Conservation (phyloP, 176 grass and related monocot genomes). For the Hordeum marinum region DNA sequence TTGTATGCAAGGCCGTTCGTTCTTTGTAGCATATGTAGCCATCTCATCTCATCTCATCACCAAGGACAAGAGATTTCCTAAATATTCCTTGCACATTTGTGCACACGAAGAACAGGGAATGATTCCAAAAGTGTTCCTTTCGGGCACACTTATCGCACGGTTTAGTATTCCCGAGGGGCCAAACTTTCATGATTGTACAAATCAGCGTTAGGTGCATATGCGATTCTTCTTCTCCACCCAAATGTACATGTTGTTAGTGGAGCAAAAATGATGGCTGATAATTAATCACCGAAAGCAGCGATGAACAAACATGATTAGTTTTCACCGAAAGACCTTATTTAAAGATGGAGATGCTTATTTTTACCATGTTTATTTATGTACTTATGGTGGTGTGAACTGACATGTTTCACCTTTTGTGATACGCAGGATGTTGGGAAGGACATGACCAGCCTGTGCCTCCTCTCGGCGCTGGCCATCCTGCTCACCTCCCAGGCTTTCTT, state of each 20-base stretch:
- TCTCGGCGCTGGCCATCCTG: slow-evolving; percentile 46
- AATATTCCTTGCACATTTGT: slow-evolving; percentile 31
- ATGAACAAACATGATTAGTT: neutral
- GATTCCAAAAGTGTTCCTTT: slow-evolving; percentile 3
- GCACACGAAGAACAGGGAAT: slow-evolving; percentile 46
- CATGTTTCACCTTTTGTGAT: neutral
- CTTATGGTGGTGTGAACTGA: neutral
- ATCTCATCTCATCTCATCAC: neutral
- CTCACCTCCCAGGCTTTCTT: slow-evolving; percentile 60
- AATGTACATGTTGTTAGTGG: slow-evolving; percentile 35
- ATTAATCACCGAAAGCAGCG: slow-evolving; percentile 20
- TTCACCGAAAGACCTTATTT: neutral
- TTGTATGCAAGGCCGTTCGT: neutral
- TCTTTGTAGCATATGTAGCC: neutral
- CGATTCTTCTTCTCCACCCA: slow-evolving; percentile 28
- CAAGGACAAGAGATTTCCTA: neutral
- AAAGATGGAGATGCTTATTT: neutral
- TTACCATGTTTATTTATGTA: neutral
- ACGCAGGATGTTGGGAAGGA: slow-evolving; percentile 51
- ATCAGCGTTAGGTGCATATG: slow-evolving; percentile 32
- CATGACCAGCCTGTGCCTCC: slow-evolving; percentile 25
- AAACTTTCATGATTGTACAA: slow-evolving; percentile 45
- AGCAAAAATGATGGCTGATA: slow-evolving; percentile 27
- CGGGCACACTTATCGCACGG: neutral
- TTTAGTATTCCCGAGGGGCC: slow-evolving; percentile 8